Evolutionary conservation across 495 filamentous ascomycete species (phyloP).

Genomic region (Hypoxylon fragiforme): DNA sequence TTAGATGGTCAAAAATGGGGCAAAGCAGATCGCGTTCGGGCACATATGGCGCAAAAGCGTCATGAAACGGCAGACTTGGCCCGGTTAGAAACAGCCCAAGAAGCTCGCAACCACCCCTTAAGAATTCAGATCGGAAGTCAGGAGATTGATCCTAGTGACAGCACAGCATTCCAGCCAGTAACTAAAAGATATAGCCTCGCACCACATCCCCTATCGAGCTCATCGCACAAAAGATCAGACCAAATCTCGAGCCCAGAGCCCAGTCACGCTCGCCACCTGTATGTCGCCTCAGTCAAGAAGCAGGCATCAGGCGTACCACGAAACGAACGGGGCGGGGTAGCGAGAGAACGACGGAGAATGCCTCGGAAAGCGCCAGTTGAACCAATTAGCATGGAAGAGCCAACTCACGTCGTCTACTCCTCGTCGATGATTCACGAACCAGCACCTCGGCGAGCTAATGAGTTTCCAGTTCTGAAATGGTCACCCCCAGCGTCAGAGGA

Average conservation of each 20-base stretch:
- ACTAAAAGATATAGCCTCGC: conserved; percentile 14
- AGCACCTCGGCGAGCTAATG: conserved; percentile 20
- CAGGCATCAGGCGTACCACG: neutral
- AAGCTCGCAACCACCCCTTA: conserved; percentile 12
- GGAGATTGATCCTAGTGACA: conserved; percentile 35
- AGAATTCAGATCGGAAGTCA: conserved; percentile 46
- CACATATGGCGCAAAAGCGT: neutral
- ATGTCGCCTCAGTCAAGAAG: conserved; percentile 4
- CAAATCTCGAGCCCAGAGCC: conserved; percentile 11
- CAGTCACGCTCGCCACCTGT: conserved; percentile 12
- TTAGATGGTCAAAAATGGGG: conserved; percentile 30
- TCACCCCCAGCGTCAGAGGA: conserved; percentile 26
- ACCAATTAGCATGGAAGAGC: conserved; percentile 7
- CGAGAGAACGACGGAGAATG: neutral
- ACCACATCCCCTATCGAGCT: conserved; percentile 4
- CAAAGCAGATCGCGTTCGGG: conserved; percentile 5
- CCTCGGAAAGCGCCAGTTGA: neutral
- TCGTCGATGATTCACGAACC: conserved; percentile 35
- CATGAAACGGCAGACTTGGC: neutral
- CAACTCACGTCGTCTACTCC: conserved; percentile 25
- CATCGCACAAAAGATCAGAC: conserved; percentile 8
- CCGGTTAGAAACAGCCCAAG: neutral
- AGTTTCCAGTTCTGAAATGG: conserved; percentile 24
- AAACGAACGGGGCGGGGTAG: neutral
- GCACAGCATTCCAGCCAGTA: conserved; percentile 14